Evolutionary conservation across 2,329 filamentous ascomycete species (phyloP).

Genomic region (Cladophialophora yegresii): DNA sequence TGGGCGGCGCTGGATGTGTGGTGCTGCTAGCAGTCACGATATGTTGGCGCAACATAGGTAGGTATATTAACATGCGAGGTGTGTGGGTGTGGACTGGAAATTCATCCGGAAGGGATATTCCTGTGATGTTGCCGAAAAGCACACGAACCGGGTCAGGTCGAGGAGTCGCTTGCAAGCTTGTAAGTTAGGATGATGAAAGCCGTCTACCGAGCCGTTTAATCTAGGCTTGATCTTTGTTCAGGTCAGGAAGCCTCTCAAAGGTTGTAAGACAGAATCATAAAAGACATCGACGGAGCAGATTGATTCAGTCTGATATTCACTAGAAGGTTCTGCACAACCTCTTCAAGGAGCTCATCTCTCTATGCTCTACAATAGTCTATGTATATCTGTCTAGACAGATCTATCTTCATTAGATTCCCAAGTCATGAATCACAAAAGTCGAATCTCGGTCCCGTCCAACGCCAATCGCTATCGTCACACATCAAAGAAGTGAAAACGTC

Average conservation of each 20-base stretch:
- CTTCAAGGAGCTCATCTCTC: background rate
- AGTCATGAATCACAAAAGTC: background rate
- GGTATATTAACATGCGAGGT: no score
- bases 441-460: background rate
- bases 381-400: conserved; percentile 15
- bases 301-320: background rate
- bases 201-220: no score
- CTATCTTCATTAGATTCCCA: conserved; percentile 1
- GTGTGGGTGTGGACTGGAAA: no score
- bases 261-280: no score
- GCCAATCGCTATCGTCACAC: conserved; percentile 18
- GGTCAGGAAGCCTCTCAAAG: no score
- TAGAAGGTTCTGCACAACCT: background rate
- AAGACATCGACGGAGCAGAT: background rate
- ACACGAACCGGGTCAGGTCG: no score
- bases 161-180: background rate
- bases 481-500: background rate
- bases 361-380: background rate
- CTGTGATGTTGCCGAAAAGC: background rate
- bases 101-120: no score
- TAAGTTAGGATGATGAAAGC: background rate
- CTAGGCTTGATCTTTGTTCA: no score
- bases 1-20: background rate
- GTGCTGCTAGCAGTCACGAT: background rate
- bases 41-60: no score